Base-by-base conservation (phyloP, 805 yeast genomes). In the Myxozyma udenii region DNA sequence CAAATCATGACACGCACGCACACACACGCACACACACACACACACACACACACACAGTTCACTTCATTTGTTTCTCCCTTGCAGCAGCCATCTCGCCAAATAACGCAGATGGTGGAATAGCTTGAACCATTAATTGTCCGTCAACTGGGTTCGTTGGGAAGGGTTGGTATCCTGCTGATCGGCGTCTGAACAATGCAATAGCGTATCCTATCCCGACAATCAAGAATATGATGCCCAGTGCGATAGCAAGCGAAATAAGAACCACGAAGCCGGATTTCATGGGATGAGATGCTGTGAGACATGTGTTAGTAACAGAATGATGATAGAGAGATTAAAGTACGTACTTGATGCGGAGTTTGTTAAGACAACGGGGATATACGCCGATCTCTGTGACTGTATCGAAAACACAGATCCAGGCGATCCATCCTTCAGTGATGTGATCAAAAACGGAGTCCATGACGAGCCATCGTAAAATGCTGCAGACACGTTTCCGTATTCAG, bases 401-500 rank as follows among this genome's bases (percentile, higher is more conserved):
- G 70, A 55, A 41, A 54, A 57, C n/a, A 65, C 60, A 19, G 51
- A 32, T 5, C 67, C 71, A 3, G 55, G 48, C 4, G 53, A 33
- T 11, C 58, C 58, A 18, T 50, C 53, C n/a, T 1, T 68, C 43
- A 68, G 64, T 0, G 75, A 66, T 1, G 85, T 68, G 53, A 77
- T 77, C 2, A 80, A 64, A 51, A 75, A 79, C 11, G 95, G 95
- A 26, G 69, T 62, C 95, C 95, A 88, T 5, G 60, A 44, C 0
- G 70, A 58, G 1, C 95, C 89, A 63, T 87, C 80, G 67, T 67
- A 87, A 25, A 78, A 68, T 0, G 90, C 91, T 24, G 80, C 73
- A 36, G 81, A 78, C 2, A 78, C 80, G 23, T 68, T 63, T 0
- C 90, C 93, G 62, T 76, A 80, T 3, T 38, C 46, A 2, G 68